Conservation (phyloP, 2,329 filamentous ascomycete species). For the Talaromyces sp. region DNA sequence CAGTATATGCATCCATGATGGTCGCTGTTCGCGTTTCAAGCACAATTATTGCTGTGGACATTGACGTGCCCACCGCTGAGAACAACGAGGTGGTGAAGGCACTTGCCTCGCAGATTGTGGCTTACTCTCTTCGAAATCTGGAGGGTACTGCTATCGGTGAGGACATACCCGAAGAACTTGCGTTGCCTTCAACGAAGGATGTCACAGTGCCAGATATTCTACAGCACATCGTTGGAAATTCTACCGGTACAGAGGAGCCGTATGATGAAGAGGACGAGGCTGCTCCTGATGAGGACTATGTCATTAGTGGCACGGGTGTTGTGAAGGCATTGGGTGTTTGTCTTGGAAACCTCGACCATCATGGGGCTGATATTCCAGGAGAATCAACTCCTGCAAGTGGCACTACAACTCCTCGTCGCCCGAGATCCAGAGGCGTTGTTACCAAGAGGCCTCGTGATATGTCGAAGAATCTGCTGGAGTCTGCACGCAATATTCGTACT, state of each 20-base stretch:
- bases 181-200: constrained; percentile 46
- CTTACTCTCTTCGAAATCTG: constrained; percentile 82
- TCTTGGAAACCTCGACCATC: constrained; percentile 74
- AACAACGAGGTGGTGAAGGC: constrained; percentile 65
- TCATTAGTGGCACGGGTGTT: constrained; percentile 92
- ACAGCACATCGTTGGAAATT: constrained; percentile 80
- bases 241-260: constrained; percentile 50
- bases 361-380: constrained; percentile 42
- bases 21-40: constrained; percentile 82
- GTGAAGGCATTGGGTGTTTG: constrained; percentile 93
- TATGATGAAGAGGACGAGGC: constrained; percentile 65
- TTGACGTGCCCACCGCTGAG: constrained; percentile 79
- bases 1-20: constrained; percentile 87
- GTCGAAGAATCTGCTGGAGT: constrained; percentile 84
- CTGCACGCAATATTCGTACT: constrained; percentile 83
- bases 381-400: constrained; percentile 53
- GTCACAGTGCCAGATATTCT: constrained; percentile 79
- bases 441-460: constrained; percentile 80
- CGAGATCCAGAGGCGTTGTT: constrained; percentile 53
- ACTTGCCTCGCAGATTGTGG: constrained; percentile 22
- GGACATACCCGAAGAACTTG: constrained; percentile 49
- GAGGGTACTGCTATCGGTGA: constrained; percentile 73
- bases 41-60: constrained; percentile 84
- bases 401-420: constrained; percentile 56
- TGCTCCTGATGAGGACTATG: constrained; percentile 88